Evolutionary conservation across 129 eudicot species (phyloP), one percentile per base, ranked within the genome.

Genomic region (Lactuca sativa): DNA sequence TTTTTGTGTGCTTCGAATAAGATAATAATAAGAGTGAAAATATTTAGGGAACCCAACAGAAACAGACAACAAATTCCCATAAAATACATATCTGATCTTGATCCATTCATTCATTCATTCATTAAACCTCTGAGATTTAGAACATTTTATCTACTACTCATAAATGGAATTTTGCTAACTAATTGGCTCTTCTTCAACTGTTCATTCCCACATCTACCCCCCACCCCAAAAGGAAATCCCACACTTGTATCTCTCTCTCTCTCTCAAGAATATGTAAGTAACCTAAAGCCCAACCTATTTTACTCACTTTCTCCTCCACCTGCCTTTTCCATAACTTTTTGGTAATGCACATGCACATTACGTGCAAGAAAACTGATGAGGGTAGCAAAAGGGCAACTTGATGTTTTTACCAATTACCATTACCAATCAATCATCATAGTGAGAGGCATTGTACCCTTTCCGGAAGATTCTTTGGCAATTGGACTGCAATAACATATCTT

Each of bases 361-460:
- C 69, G 53, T 71, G 81, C 81, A 78, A 49, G 66, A 69, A 76
- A 67, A 61, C 60, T 67, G 62, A 64, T 16, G 56, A 37, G 16
- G 49, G 78, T 60, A 36, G 74, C 25, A 67, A n/a, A 62, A 53
- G 72, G 63, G 55, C 21, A 1, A 15, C 9, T 54, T 64, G 52
- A 70, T 6, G 36, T 59, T 1, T 49, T 48, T 48, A 16, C 7
- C 3, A 72, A 62, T 62, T 18, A 40, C 43, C 51, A 63, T 48
- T 77, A 70, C 69, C 64, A 77, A 81, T 82, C 30, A 72, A 78
- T 69, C 51, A 76, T 83, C 81, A 92, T 32, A 92, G 83, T 64
- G 97, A 86, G 57, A 86, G 79, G 77, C 98, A 92, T 56, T 92
- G 96, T 86, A 86, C 96, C 78, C 85, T 79, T 56, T 86, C 96